Evolutionary conservation across 1,284 basidiomycete species (phyloP).

Genomic region (Cryptococcus depauperatus): DNA sequence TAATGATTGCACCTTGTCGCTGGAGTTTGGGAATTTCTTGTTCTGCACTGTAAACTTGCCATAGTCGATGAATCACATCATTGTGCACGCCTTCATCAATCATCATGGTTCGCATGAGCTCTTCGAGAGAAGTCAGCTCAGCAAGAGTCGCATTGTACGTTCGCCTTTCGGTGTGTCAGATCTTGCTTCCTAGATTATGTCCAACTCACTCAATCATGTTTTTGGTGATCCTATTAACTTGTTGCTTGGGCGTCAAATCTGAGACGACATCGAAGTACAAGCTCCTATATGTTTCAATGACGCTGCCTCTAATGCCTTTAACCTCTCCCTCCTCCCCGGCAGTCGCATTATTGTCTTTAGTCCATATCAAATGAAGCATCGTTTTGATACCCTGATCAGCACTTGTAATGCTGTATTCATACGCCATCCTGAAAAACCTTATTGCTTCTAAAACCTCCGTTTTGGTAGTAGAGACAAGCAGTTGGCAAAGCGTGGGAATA

Average conservation of each 20-base stretch:
- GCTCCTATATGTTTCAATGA: constrained; percentile 81
- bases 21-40: constrained; percentile 70
- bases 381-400: constrained; percentile 76
- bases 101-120: constrained; percentile 94
- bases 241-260: constrained; percentile 64
- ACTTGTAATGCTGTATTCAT: constrained; percentile 72
- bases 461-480: constrained; percentile 86
- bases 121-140: constrained; percentile 90
- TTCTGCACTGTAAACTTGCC: constrained; percentile 84
- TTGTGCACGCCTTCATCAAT: constrained; percentile 61
- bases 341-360: constrained; percentile 81
- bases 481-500: constrained; percentile 63
- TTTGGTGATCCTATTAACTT: constrained; percentile 90
- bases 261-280: constrained; percentile 78
- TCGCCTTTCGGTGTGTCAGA: constrained; percentile 49
- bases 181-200: neutral
- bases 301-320: constrained; percentile 75
- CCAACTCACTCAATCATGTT: constrained; percentile 85
- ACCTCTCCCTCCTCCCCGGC: constrained; percentile 71
- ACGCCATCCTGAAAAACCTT: constrained; percentile 82
- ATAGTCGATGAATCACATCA: constrained; percentile 82
- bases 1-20: constrained; percentile 84
- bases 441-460: constrained; percentile 91
- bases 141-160: constrained; percentile 88
- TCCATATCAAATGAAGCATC: constrained; percentile 98